Base-by-base conservation (phyloP, 208 protist genomes). In the Trypanosoma scelopori region DNA sequence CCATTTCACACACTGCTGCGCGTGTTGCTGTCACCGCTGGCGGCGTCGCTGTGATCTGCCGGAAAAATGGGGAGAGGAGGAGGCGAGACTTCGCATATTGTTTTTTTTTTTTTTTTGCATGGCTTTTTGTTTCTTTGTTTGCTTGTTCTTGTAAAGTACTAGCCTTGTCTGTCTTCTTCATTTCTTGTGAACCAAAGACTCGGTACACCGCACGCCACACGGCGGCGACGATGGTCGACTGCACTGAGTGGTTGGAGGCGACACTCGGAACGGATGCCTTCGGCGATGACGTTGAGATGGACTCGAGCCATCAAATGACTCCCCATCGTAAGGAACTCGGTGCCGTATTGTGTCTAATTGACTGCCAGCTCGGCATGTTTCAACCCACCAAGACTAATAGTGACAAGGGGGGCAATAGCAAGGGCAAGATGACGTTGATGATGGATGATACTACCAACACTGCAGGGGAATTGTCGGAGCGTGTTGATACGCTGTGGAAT, bases 291-390 rank as follows among this genome's bases (percentile, higher is more conserved):
- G 18, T 58, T 1, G 58, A 73, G 23, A 22, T 28, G 1, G 74
- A 84, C 20, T 67, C 69, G 11, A 16, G 35, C 23, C 35, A 69
- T 20, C 68, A 70, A 22, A 22, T 47, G 20, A n/a, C 55, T 23
- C 32, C 64, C 56, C 49, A 75, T 57, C 50, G 23, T 53, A 16
- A 49, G 49, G 71, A 87, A 46, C 63, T 66, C 7, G 87, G 91
- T 59, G 85, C 75, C 12, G 76, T 95, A 6, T 68, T 95, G 41
- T 95, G 85, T 55, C 63, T 92, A 1, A 69, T 95, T 6, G 90
- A 95, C 70, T 91, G 82, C 69, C 80, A 73, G 35, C 55, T 51
- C 20, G 22, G 51, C 23, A 92, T 93, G 85, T 93, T 92, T 58
- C 30, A 27, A 30, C 3, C 49, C 7, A 41, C 48, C 9, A 20